Evolutionary conservation across 768 basidiomycete species (phyloP).

Genomic region (Pleurotus djamor): DNA sequence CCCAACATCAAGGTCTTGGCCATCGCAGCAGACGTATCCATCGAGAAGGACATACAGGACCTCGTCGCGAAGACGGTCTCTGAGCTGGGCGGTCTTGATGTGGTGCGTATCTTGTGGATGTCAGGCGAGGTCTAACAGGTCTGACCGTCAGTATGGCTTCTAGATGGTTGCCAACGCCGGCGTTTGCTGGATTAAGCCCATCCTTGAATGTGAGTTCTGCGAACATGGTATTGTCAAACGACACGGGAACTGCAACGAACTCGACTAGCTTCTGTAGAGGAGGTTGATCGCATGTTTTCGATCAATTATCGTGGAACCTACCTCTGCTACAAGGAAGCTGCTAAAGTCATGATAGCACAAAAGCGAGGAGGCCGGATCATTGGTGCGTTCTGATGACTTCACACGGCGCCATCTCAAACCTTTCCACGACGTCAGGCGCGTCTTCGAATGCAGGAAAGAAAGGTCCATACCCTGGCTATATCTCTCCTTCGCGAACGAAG

Average conservation of each 20-base stretch:
- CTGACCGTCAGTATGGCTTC: background rate
- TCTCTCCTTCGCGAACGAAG: background rate
- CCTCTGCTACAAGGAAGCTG: slow-evolving; percentile 22
- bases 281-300: slow-evolving; percentile 14
- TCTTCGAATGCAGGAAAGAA: slow-evolving; percentile 26
- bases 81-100: slow-evolving; percentile 14
- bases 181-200: slow-evolving; percentile 9
- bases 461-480: too few species aligned
- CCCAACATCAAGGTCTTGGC: slow-evolving; percentile 12
- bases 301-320: slow-evolving; percentile 22
- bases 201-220: slow-evolving; percentile 11
- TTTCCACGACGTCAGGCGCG: slow-evolving; percentile 11
- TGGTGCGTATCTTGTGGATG: slow-evolving; percentile 10
- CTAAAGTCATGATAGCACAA: slow-evolving; percentile 22
- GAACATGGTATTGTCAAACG: background rate
- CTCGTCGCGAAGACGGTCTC: slow-evolving; percentile 15
- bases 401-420: background rate
- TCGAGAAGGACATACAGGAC: slow-evolving; percentile 18
- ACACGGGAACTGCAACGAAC: background rate
- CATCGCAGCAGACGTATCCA: slow-evolving; percentile 18
- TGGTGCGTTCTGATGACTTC: slow-evolving; percentile 11
- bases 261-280: slow-evolving; percentile 10
- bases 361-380: slow-evolving; percentile 23
- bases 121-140: too few species aligned
- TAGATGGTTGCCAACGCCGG: slow-evolving; percentile 29